Evolutionary conservation across 2,329 filamentous ascomycete genomes (phyloP), one percentile per base, ranked within the genome.

Genomic region (Ophioceras dolichostomum): DNA sequence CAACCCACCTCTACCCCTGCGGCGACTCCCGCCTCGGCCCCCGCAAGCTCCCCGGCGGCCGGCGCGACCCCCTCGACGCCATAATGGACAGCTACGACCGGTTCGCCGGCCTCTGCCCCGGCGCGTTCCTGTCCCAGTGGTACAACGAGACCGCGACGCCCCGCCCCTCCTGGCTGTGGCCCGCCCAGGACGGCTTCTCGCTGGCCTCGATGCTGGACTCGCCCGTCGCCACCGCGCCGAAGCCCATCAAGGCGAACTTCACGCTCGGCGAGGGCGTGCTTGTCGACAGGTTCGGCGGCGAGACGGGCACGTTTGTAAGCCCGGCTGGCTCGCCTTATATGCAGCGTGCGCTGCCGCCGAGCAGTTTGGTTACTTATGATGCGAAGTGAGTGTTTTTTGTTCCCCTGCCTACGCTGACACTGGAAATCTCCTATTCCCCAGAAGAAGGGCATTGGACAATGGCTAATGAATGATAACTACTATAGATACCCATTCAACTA

Each of bases 281-380:
- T 18, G 42, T 71, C 2, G 66, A 70, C 46, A 55, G 65, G 2
- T 70, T 70, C 34, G 67, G 67, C 1, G 53, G 53, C 9, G 64
- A 68, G 43, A 54, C 52, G 33, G 67, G 66, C 32, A 50, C 35
- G 0, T 68, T 58, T 41, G 47, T 67, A 17, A 54, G 54, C 10
- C 63, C 65, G 5, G 56, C 61, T 32, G 60, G 58, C 2, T 59
- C 64, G 16, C 62, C 65, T 3, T 71, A 64, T 41, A 59, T 60
- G 17, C 61, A 69, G 47, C 49, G 66, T 16, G 51, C 64, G 4
- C 47, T 70, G 24, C 65, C 67, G 3, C 67, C 67, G 0, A 57
- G 48, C 19, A 69, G 61, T 42, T 49, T 70, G 8, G 53, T 58
- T 17, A 49, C 51, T 3, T 44, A 48, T 16, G 44, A 40, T 34